Evolutionary conservation across 768 basidiomycete species (phyloP).

Genomic region (Mycena galopus): DNA sequence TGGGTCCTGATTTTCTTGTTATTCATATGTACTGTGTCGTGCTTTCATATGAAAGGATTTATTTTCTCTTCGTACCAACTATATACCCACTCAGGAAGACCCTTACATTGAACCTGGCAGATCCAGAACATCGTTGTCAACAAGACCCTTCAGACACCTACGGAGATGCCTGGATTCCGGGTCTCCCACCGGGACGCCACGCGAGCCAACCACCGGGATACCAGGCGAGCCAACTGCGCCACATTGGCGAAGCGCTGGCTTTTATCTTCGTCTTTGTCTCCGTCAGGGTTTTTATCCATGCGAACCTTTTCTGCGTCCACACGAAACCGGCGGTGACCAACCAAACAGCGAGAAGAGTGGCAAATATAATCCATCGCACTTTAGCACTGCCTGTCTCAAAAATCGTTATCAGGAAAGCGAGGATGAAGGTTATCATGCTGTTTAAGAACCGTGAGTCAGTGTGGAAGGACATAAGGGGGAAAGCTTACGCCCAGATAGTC

Average conservation of each 20-base stretch:
- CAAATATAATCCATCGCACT: not conserved
- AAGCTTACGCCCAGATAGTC: not conserved
- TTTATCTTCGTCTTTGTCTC: not conserved
- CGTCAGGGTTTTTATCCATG: not conserved
- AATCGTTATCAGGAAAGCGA: not conserved
- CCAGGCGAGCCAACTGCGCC: too few relatives aligned
- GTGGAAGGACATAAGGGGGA: not conserved
- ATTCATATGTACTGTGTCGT: not conserved
- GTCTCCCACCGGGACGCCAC: too few relatives aligned
- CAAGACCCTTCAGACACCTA: too few relatives aligned
- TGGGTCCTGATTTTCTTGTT: not conserved
- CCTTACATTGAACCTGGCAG: too few relatives aligned
- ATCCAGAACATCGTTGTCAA: too few relatives aligned
- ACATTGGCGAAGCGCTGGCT: too few relatives aligned
- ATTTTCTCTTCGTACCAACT: too few relatives aligned
- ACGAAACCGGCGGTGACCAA: not conserved
- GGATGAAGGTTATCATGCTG: not conserved
- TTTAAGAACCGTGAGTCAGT: not conserved
- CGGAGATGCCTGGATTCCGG: too few relatives aligned
- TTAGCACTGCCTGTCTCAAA: not conserved
- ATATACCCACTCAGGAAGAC: too few relatives aligned
- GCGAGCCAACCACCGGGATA: too few relatives aligned
- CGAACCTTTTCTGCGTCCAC: not conserved
- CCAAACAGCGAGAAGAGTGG: not conserved
- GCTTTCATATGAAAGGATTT: not conserved